Conservation (phyloP, 805 yeast species). For the Hanseniaspora jakobsenii region DNA sequence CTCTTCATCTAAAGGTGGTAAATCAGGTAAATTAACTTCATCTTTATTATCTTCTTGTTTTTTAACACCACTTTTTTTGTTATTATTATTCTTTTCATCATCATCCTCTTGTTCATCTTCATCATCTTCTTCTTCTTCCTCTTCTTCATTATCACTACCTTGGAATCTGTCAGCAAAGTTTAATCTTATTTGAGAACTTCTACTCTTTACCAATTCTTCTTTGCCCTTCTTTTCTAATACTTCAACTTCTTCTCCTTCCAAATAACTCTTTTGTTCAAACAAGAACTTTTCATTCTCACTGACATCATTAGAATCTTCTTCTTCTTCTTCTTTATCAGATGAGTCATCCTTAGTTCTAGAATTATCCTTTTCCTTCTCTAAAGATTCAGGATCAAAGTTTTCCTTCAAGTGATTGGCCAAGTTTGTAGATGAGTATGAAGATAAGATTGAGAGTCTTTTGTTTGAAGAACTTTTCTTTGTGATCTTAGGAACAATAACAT, state of each 20-base stretch:
- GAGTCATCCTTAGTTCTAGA: too few species aligned
- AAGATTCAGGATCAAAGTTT: slow-evolving; percentile 34
- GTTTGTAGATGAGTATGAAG: slow-evolving; percentile 47
- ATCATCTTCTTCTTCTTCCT: slow-evolving; percentile 2
- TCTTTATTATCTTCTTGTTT: slow-evolving; percentile 10
- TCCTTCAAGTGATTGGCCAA: slow-evolving; percentile 41
- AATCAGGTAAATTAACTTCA: slow-evolving; percentile 21
- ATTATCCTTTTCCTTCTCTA: slow-evolving; percentile 27
- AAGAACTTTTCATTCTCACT: slow-evolving; percentile 12
- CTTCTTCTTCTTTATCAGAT: background rate
- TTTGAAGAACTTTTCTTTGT: slow-evolving; percentile 50
- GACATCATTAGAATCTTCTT: background rate
- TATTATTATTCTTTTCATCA: background rate
- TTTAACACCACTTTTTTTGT: background rate
- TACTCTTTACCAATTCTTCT: slow-evolving; percentile 17
- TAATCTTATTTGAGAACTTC: slow-evolving; percentile 24
- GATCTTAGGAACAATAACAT: slow-evolving; percentile 57
- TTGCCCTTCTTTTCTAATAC: slow-evolving; percentile 22
- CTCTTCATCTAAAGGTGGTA: slow-evolving; percentile 23
- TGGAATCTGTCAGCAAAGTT: slow-evolving; percentile 33
- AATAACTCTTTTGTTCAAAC: slow-evolving; percentile 13
- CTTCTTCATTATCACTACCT: slow-evolving; percentile 14
- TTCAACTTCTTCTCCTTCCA: slow-evolving; percentile 17
- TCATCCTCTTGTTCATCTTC: background rate
- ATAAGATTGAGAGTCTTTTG: slow-evolving; percentile 59